Conservation (phyloP, 2,329 filamentous ascomycete species). For the Ustulina deusta region DNA sequence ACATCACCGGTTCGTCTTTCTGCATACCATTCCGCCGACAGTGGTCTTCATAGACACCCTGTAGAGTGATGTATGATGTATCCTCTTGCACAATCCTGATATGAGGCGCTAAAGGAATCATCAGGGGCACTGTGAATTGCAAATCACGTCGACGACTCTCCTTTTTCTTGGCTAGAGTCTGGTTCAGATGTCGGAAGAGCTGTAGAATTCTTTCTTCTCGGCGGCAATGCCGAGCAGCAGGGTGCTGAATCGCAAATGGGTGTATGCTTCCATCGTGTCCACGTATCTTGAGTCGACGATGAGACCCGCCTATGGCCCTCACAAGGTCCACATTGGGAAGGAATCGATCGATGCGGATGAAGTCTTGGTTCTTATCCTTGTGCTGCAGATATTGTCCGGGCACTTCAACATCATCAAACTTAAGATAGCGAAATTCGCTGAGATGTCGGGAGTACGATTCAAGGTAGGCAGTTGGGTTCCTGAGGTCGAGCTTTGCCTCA, state of each 20-base stretch:
- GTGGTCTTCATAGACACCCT: conserved; percentile 96
- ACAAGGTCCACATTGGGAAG: conserved; percentile 94
- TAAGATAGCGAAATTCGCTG: conserved; percentile 96
- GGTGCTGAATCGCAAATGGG: conserved; percentile 95
- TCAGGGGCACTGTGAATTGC: conserved; percentile 94
- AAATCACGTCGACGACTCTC: conserved; percentile 93
- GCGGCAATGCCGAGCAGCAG: conserved; percentile 89
- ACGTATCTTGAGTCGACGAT: conserved; percentile 92
- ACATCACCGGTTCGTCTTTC: conserved; percentile 95
- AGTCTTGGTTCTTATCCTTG: conserved; percentile 99
- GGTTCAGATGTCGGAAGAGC: conserved; percentile 97
- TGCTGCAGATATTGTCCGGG: conserved; percentile 97
- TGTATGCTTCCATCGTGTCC: conserved; percentile 98
- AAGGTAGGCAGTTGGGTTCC: conserved; percentile 77
- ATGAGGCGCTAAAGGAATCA: conserved; percentile 94
- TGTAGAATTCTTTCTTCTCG: conserved; percentile 96
- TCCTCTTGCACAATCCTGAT: conserved; percentile 97
- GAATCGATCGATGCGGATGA: conserved; percentile 97
- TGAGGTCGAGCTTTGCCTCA: conserved; percentile 94
- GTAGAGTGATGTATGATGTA: conserved; percentile 90
- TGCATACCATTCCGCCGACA: conserved; percentile 87
- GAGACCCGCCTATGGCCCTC: conserved; percentile 88
- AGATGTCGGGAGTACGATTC: conserved; percentile 91
- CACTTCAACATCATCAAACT: conserved; percentile 98
- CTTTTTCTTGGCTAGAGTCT: conserved; percentile 89